phyloP scores from a whole-genome alignment of 371 early-diverging fungal genomes.

The Lichtheimia corymbifera region DNA sequence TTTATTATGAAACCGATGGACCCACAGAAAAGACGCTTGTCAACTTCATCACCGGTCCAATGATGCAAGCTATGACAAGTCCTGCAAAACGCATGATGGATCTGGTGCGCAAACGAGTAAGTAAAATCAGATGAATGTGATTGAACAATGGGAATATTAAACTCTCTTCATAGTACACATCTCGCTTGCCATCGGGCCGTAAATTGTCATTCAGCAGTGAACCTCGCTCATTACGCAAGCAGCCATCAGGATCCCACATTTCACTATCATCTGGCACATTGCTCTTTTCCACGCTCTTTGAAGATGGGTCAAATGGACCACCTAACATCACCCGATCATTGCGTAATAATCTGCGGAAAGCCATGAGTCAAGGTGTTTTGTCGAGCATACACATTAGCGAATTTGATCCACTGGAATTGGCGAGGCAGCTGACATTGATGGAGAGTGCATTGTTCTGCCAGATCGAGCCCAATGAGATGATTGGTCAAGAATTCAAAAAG shows the following conservation, averaged over 20 bases:
- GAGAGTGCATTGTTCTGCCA: constrained; percentile 59
- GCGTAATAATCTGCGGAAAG: constrained; percentile 32
- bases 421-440: constrained; percentile 75
- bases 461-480: constrained; percentile 67
- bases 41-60: constrained; percentile 26
- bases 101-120: constrained; percentile 35
- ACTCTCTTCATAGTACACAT: constrained; percentile 12
- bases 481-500: constrained; percentile 58
- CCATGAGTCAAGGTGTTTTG: constrained; percentile 17
- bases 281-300: constrained; percentile 36
- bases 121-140: not conserved
- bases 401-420: constrained; percentile 73
- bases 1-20: constrained; percentile 62
- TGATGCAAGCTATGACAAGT: constrained; percentile 37
- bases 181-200: constrained; percentile 12
- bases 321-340: constrained; percentile 30
- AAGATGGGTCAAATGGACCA: constrained; percentile 18
- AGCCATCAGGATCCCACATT: constrained; percentile 14
- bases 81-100: constrained; percentile 45
- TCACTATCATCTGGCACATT: constrained; percentile 21
- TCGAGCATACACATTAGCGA: constrained; percentile 55
- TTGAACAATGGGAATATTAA: not conserved
- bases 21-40: constrained; percentile 23
- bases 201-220: constrained; percentile 20
- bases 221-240: not conserved